Evolutionary conservation across 441 rosid genomes (phyloP), one percentile per base, ranked within the genome.

Genomic region (Pelargonium australe): DNA sequence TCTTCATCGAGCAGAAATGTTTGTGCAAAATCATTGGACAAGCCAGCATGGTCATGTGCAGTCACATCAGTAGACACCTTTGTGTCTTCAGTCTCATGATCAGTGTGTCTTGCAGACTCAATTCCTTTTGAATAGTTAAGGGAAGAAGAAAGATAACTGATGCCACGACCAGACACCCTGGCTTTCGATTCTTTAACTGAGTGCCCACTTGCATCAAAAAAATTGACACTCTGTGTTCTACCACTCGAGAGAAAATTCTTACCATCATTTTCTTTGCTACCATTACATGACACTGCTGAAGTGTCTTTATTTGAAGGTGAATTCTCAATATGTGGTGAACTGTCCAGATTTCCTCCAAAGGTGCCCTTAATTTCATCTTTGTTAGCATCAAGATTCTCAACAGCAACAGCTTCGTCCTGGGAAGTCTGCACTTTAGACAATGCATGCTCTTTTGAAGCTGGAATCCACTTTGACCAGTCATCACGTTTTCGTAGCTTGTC

Each of bases 1-100:
- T 95, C 99, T 81, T 95, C 98, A 67, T 95, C 97, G 77, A 90
- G 90, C 93, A 90, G 84, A 79, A 95, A 95, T 63, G 97, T 90
- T 72, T 75, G 80, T 51, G 88, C 79, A 75, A 85, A 92, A 79
- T 95, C 98, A 81, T 66, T 73, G 63, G 93, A 83, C 61, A 86
- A 73, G 71, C 78, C 88, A 70, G 69, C 86, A 79, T 76, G 70
- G 70, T 76, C 80, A 68, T 77, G 81, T 44, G 14, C 67, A 41
- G 78, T 45, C 65, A 45, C 55, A 61, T 76, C 68, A 64, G 79
- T 67, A 44, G 81, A 70, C 45, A 23, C 53, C 67, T 74, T 83
- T 66, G 68, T 64, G 49, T 68, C 77, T 49, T 69, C 74, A 72
- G 66, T 72, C 71, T 55, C 73, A 76, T 67, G 69, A 57, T 53